Conservation (phyloP, 2,329 filamentous ascomycete species). For the Mollisiaceae sp. region DNA sequence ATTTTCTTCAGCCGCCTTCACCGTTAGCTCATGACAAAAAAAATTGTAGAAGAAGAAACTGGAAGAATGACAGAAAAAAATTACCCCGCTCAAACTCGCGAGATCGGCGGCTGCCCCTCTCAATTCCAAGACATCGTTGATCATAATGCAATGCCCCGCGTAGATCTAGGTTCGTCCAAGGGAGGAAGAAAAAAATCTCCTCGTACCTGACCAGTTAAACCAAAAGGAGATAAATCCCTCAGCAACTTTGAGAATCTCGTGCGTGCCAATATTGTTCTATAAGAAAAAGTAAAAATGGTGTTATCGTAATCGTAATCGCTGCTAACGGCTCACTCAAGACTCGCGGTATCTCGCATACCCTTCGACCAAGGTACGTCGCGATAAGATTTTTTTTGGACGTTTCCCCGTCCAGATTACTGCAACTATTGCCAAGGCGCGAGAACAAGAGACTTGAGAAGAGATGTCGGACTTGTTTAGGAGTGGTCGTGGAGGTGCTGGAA, state of each 20-base stretch:
- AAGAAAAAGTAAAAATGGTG: neutral
- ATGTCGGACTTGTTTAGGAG: constrained; percentile 44
- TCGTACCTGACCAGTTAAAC: neutral
- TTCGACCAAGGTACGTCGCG: too few species aligned
- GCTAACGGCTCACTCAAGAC: neutral
- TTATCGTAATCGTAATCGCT: neutral
- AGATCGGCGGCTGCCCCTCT: constrained; percentile 7
- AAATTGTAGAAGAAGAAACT: neutral
- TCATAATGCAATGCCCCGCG: neutral
- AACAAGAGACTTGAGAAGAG: neutral
- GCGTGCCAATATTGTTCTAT: neutral
- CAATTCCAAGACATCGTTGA: constrained; percentile 6
- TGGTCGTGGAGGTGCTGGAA: constrained; percentile 69
- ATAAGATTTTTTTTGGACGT: neutral
- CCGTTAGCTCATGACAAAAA: constrained; percentile 2
- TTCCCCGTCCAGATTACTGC: neutral
- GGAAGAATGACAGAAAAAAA: neutral
- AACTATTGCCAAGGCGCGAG: neutral
- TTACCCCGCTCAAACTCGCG: neutral
- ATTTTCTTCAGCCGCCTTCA: neutral
- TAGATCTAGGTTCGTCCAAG: neutral
- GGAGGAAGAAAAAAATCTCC: neutral
- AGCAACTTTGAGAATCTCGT: neutral
- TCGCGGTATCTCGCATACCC: neutral
- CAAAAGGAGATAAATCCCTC: constrained; percentile 10